Conservation (phyloP, 768 basidiomycete genomes). For the Russula sp. region DNA sequence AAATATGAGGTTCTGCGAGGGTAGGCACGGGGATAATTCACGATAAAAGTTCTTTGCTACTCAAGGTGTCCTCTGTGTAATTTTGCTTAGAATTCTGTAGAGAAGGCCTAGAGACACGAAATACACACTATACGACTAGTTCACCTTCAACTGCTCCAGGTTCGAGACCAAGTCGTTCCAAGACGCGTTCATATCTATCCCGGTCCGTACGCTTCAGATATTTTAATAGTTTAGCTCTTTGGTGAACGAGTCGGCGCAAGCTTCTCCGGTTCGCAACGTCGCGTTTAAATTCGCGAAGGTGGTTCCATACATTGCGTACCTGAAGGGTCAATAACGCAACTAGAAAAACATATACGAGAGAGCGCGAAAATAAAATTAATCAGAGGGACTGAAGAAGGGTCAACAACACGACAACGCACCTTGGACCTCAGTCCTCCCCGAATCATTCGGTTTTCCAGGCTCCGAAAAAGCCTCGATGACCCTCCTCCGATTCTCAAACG, state of each 20-base stretch:
- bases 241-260: constrained; percentile 75
- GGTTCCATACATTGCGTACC: constrained; percentile 79
- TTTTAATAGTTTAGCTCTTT: constrained; percentile 76
- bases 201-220: constrained; percentile 68
- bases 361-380: background rate
- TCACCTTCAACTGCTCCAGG: constrained; percentile 85
- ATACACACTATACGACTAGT: constrained; percentile 59
- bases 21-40: no score
- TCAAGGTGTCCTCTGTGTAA: no score
- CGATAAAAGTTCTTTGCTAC: no score
- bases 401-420: constrained; percentile 48
- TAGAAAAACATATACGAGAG: constrained; percentile 36
- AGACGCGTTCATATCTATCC: constrained; percentile 67
- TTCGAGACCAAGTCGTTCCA: constrained; percentile 75
- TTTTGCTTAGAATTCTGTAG: no score
- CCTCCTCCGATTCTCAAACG: constrained; percentile 79
- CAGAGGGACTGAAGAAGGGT: background rate
- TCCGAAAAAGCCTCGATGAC: constrained; percentile 78
- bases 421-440: constrained; percentile 88
- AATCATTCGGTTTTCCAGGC: constrained; percentile 61
- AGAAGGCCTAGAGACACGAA: background rate
- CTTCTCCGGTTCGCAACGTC: constrained; percentile 76
- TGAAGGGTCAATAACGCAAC: constrained; percentile 83
- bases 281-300: constrained; percentile 62
- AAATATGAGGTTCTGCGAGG: no score